Evolutionary conservation across 768 basidiomycete genomes (phyloP).

Genomic region (Trichaptum fuscoviolaceum): DNA sequence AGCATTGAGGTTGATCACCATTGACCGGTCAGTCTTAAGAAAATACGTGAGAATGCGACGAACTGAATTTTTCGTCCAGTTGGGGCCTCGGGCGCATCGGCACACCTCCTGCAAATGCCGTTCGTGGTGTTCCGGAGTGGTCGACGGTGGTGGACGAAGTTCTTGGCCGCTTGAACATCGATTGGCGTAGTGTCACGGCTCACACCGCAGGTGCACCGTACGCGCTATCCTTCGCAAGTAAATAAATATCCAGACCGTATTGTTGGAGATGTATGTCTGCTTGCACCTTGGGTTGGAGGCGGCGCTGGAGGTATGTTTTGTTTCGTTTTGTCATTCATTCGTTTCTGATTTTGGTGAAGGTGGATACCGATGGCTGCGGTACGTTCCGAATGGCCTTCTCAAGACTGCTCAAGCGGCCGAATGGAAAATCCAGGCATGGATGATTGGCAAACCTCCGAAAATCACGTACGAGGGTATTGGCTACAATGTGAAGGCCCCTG

Average conservation of each 20-base stretch:
- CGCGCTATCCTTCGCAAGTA: constrained; percentile 82
- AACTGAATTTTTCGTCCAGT: constrained; percentile 31
- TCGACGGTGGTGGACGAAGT: constrained; percentile 87
- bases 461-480: constrained; percentile 84
- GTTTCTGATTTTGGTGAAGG: constrained; percentile 33
- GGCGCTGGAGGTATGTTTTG: constrained; percentile 65
- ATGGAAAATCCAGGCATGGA: constrained; percentile 96
- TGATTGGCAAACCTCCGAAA: constrained; percentile 92
- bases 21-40: constrained; percentile 69
- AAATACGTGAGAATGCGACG: constrained; percentile 7
- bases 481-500: constrained; percentile 46
- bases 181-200: constrained; percentile 83
- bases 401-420: constrained; percentile 96
- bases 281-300: constrained; percentile 96
- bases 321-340: constrained; percentile 13
- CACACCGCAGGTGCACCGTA: constrained; percentile 96
- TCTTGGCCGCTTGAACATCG: constrained; percentile 71
- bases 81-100: constrained; percentile 93
- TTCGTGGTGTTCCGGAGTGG: constrained; percentile 87
- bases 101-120: constrained; percentile 53
- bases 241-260: constrained; percentile 69
- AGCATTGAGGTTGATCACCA: constrained; percentile 83
- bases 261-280: constrained; percentile 75
- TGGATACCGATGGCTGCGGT: constrained; percentile 95
- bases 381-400: constrained; percentile 87